Percentiles rank a stretch among this genome's conserved stretches.
Evolutionary conservation across 2,329 filamentous ascomycete genomes (phyloP).

Genomic region (Aureobasidium leucospermi): DNA sequence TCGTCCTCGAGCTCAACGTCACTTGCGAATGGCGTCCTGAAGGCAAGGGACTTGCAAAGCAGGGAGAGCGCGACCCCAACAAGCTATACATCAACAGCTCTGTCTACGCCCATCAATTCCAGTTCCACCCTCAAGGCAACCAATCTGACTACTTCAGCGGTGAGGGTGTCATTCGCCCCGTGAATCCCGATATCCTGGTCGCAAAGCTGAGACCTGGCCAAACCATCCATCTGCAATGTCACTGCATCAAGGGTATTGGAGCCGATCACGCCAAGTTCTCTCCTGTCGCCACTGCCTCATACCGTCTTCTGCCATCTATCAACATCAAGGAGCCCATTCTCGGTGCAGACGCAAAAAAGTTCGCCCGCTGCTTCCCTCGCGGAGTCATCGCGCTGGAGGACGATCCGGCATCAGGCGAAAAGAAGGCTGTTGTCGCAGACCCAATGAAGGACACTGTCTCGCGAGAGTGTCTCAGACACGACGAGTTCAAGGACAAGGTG

Average conservation of each 20-base stretch:
- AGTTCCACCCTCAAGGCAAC: conserved; percentile 67
- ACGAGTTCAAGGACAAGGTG: conserved; percentile 92
- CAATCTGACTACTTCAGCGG: conserved; percentile 60
- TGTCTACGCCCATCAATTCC: conserved; percentile 49
- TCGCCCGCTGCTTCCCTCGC: conserved; percentile 77
- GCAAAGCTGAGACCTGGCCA: conserved; percentile 91
- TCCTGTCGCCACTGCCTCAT: conserved; percentile 88
- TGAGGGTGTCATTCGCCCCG: conserved; percentile 60
- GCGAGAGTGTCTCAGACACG: conserved; percentile 82
- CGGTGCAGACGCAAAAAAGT: conserved; percentile 80
- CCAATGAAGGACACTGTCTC: conserved; percentile 93
- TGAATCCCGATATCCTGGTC: conserved; percentile 88
- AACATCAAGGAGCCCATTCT: conserved; percentile 76
- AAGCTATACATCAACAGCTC: conserved; percentile 82
- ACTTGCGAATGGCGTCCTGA: conserved; percentile 73
- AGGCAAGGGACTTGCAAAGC: conserved; percentile 47
- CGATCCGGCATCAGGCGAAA: conserved; percentile 63
- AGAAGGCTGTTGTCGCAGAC: conserved; percentile 80
- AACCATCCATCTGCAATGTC: conserved; percentile 76
- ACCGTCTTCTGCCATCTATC: conserved; percentile 84
- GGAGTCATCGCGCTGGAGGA: conserved; percentile 79
- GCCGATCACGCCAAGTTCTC: conserved; percentile 96
- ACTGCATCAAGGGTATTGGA: conserved; percentile 91
- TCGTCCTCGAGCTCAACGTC: conserved; percentile 68
- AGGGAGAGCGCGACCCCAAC: conserved; percentile 69